A percentile compares a stretch with the other conserved stretches of the same genome.
phyloP scores from a whole-genome alignment of 2,329 filamentous ascomycete genomes.

The Myotisia sp. region DNA sequence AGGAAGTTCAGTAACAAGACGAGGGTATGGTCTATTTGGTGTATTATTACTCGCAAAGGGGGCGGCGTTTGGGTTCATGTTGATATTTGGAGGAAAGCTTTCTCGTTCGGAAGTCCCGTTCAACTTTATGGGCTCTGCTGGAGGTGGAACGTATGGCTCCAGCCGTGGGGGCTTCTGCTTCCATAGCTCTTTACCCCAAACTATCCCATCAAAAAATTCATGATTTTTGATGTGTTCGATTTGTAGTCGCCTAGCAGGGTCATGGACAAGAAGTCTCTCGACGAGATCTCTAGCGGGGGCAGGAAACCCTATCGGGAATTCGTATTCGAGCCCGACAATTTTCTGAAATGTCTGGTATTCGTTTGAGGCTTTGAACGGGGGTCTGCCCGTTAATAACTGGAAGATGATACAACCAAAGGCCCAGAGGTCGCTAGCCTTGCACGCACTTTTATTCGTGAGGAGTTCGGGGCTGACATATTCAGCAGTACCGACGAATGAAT shows the following conservation, averaged over 20 bases:
- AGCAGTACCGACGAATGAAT: constrained; percentile 92
- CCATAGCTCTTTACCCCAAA: constrained; percentile 76
- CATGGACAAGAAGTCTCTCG: constrained; percentile 76
- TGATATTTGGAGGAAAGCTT: constrained; percentile 31
- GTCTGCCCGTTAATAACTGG: constrained; percentile 85
- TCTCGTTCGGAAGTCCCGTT: constrained; percentile 36
- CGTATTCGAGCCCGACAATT: constrained; percentile 86
- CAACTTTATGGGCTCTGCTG: constrained; percentile 64
- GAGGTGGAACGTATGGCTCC: constrained; percentile 65
- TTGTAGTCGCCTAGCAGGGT: constrained; percentile 68
- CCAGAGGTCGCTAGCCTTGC: constrained; percentile 96
- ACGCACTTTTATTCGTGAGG: constrained; percentile 91
- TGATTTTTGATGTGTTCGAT: constrained; percentile 97
- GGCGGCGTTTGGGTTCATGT: constrained; percentile 15
- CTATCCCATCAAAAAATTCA: constrained; percentile 78
- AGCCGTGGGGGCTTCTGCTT: constrained; percentile 76
- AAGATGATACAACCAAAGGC: constrained; percentile 97
- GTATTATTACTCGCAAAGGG: constrained; percentile 38
- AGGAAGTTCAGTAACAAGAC: constrained; percentile 86
- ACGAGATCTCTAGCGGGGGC: constrained; percentile 74
- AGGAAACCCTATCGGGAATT: constrained; percentile 82
- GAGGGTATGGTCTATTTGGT: constrained; percentile 53
- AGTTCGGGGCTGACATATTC: constrained; percentile 97
- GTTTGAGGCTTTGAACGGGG: constrained; percentile 89
- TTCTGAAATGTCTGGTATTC: constrained; percentile 98